Evolutionary conservation across 371 early-diverging fungal genomes (phyloP).

Genomic region (Parasitella parasitica): DNA sequence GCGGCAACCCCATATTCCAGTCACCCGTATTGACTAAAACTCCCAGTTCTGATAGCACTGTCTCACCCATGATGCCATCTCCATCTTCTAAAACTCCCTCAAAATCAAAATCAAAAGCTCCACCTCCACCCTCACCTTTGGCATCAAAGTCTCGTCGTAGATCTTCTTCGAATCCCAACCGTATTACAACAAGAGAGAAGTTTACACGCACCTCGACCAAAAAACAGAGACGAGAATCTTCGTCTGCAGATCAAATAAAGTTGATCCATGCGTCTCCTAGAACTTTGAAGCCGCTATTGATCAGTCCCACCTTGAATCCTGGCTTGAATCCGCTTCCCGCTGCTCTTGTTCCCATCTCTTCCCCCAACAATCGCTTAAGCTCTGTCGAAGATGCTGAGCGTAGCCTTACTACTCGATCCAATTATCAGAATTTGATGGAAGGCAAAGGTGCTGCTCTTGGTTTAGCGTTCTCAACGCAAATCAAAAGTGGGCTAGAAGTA

Average conservation of each 20-base stretch:
- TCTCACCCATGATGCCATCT: not conserved
- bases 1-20: not conserved
- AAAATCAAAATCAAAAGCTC: not conserved
- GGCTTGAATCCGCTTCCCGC: conserved; percentile 14
- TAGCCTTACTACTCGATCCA: conserved; percentile 75
- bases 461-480: conserved; percentile 66
- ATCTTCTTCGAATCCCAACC: not conserved
- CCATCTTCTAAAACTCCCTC: not conserved
- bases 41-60: not conserved
- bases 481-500: conserved; percentile 71
- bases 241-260: conserved; percentile 8
- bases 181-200: not conserved
- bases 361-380: not conserved
- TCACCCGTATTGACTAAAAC: not conserved
- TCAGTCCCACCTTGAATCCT: conserved; percentile 41
- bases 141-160: not conserved
- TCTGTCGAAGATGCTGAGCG: conserved; percentile 42
- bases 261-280: conserved; percentile 34
- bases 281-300: conserved; percentile 43
- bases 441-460: conserved; percentile 79
- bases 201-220: conserved; percentile 1
- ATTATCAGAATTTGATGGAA: conserved; percentile 83
- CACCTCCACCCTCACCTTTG: conserved; percentile 1
- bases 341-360: not conserved
- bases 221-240: conserved; percentile 26